A percentile compares a stretch with the other conserved stretches of the same genome.
phyloP scores from a whole-genome alignment of 106 monocot species.

The Platanthera zijinensis region DNA sequence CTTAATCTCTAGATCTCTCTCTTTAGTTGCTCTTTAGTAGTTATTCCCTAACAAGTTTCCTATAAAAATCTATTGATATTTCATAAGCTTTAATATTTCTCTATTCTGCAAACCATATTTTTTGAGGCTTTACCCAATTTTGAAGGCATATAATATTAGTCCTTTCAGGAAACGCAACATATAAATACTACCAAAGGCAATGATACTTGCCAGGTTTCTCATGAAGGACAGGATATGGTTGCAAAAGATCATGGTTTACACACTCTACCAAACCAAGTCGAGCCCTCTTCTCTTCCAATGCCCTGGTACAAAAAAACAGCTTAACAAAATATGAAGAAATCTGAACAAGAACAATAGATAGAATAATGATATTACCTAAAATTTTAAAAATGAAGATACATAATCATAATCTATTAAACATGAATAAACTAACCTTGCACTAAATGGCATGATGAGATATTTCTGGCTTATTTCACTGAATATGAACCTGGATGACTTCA shows the following conservation, averaged over 20 bases:
- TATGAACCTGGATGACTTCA: slow-evolving; percentile 94
- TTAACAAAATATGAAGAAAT: not conserved
- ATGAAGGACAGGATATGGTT: slow-evolving; percentile 69
- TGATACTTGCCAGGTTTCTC: slow-evolving; percentile 51
- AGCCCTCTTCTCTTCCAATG: too few species aligned
- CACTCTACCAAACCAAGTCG: too few species aligned
- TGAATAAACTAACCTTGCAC: slow-evolving; percentile 52
- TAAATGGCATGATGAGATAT: slow-evolving; percentile 87
- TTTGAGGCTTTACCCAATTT: not conserved
- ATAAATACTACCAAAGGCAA: not conserved
- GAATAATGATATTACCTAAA: too few species aligned
- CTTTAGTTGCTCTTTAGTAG: too few species aligned
- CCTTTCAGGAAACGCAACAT: too few species aligned
- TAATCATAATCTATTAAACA: not conserved
- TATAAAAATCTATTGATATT: too few species aligned
- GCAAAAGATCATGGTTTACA: slow-evolving; percentile 67
- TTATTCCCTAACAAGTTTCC: too few species aligned
- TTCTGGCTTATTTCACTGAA: slow-evolving; percentile 95
- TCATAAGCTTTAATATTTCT: too few species aligned
- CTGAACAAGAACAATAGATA: not conserved
- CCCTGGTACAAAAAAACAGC: slow-evolving; percentile 18
- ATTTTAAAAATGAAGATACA: not conserved
- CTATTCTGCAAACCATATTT: too few species aligned
- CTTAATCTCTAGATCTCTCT: too few species aligned
- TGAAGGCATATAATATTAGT: not conserved